These are phyloP conservation scores for Nepenthes alata DNA, from an alignment of 179 eudicot genomes.

Conservation along the genomic window DNA sequence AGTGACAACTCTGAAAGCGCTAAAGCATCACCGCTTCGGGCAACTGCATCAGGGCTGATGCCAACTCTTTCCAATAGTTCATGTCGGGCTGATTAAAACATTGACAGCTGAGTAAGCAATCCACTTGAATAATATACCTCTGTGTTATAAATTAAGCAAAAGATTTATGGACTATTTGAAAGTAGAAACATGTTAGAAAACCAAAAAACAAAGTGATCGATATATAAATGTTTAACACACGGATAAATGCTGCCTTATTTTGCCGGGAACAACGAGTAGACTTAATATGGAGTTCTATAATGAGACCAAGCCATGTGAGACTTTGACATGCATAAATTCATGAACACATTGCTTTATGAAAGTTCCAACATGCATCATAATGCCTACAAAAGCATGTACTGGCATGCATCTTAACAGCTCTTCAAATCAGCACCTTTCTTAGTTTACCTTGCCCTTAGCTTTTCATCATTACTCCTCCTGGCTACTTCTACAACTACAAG, in stretches of 20 bases:
- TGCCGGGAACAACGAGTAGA: neutral
- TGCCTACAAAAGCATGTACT: too few relatives aligned
- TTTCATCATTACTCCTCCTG: too few relatives aligned
- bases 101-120: neutral
- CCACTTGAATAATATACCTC: too few relatives aligned
- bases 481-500: too few relatives aligned
- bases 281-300: neutral
- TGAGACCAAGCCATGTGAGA: too few relatives aligned
- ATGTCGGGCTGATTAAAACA: conserved; percentile 49
- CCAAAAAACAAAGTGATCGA: neutral
- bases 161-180: neutral
- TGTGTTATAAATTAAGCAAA: neutral
- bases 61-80: conserved; percentile 71
- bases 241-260: neutral
- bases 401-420: too few relatives aligned
- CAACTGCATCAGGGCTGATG: conserved; percentile 56
- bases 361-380: too few relatives aligned
- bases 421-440: too few relatives aligned
- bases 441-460: too few relatives aligned
- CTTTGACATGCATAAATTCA: too few relatives aligned
- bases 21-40: conserved; percentile 67
- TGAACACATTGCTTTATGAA: too few relatives aligned
- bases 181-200: neutral
- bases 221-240: too few relatives aligned
- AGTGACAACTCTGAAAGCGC: conserved; percentile 70